Evolutionary conservation across 176 grass and related monocot genomes (phyloP), one percentile per base, ranked within the genome.

Genomic region (Aegilops umbellulata): DNA sequence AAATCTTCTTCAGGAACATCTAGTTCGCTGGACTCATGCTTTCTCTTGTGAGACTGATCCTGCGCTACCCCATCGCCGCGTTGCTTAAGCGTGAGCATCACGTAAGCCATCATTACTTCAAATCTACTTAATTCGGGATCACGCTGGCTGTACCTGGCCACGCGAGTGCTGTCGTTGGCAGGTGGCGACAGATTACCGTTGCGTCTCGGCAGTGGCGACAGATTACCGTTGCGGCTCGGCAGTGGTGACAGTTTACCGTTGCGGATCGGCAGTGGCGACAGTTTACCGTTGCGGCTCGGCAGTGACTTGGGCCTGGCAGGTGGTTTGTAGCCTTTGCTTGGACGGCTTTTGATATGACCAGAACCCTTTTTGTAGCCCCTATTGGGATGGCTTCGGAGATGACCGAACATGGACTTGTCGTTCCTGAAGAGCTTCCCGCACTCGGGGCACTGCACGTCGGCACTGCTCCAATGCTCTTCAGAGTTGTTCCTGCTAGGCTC

Each of bases 321-420:
- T 16, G 76, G 85, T 29, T 84, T 87, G 5, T 90, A 87, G 0
- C 85, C 85, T 23, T 76, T 66, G 15, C 83, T 75, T 0, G 85
- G 85, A 20, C 87, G 89, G 60, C 89, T 87, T 1, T 76, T 10
- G 1, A 90, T 76, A 32, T 87, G 89, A 6, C 89, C 85, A 2
- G 53, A 22, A 58, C 53, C 53, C 53, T 58, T 58, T 8, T 80
- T 87, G 5, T 90, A 87, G 0, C 89, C 85, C 35, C 80, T 67
- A 11, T 87, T 75, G 0, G 85, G 89, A 15, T 90, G 89, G 60
- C 89, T 90, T 1, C 81, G 9, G 1, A 90, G 80, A 32, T 91
- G 89, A 6, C 89, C 85, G 2, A 84, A 91, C 85, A 91, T 80
- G 4, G 85, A 91, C 17, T 91, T 87, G 12, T 87, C 16, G 46